Percentiles rank a stretch among this genome's conserved stretches.
Evolutionary conservation across 768 basidiomycete species (phyloP).

Genomic region (Scleroderma citrinum): DNA sequence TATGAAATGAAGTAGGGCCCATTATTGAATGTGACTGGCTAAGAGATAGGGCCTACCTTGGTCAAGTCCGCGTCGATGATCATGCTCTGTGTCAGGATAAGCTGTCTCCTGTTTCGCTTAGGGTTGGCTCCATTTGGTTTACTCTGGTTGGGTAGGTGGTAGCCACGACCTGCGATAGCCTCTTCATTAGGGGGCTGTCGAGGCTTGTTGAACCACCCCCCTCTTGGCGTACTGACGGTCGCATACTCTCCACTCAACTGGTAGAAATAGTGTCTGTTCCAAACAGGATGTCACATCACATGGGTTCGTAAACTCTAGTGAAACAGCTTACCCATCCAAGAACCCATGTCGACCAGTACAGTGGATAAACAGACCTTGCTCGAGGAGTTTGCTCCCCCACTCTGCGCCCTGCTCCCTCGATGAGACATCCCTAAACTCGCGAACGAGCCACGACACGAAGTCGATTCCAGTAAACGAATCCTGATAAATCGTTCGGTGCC

Average conservation of each 20-base stretch:
- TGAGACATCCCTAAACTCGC: conserved; percentile 85
- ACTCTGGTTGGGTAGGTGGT: conserved; percentile 33
- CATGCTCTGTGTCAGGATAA: conserved; percentile 84
- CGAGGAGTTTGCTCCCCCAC: conserved; percentile 69
- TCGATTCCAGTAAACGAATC: conserved; percentile 88
- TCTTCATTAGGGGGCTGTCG: conserved; percentile 43
- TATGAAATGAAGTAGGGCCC: background rate
- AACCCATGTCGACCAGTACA: conserved; percentile 75
- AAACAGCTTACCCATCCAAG: conserved; percentile 66
- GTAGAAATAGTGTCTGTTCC: conserved; percentile 79
- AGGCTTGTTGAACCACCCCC: conserved; percentile 59
- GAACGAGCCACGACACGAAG: conserved; percentile 87
- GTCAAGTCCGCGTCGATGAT: conserved; percentile 80
- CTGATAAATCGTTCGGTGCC: conserved; percentile 69
- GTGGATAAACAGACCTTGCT: conserved; percentile 84
- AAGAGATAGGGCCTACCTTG: conserved; percentile 43
- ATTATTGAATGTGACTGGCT: conserved; percentile 7
- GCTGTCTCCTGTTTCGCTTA: conserved; percentile 48
- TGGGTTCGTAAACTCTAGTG: background rate
- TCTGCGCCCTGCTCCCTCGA: conserved; percentile 75
- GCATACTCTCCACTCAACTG: conserved; percentile 73
- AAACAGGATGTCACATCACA: conserved; percentile 3
- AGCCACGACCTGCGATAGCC: conserved; percentile 25
- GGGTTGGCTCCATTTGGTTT: conserved; percentile 34
- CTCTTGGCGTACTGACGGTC: conserved; percentile 59